Base-by-base conservation (phyloP, 2,329 filamentous ascomycete genomes). In the Cytospora leucostoma region DNA sequence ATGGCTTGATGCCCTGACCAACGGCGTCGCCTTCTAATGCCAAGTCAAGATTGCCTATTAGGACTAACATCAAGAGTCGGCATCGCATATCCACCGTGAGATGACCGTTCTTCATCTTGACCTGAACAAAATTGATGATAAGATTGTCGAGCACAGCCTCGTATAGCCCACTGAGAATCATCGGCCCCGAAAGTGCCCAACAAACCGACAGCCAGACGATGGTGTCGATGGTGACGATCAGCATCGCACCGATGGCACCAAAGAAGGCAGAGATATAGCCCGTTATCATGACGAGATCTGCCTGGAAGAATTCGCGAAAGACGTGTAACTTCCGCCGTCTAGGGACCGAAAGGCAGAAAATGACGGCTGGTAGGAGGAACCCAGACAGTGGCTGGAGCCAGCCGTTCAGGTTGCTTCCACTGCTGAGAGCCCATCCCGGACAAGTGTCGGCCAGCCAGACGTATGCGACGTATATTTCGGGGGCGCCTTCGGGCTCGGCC, bases 131-230 rank as follows among this genome's bases (percentile, higher is more conserved):
- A 0, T 67, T 58, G 8, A 73, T 59, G 11, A 72, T 65, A 3
- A 62, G 47, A 33, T 68, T 70, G 58, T 74, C 72, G 15, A 74
- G 63, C 44, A 68, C 60, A n/a, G 71, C 70, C 34, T 74, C 71
- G 54, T 73, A 74, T 1, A 73, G 52, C 1, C 71, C 72, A 49
- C 69, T 70, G 33, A 73, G 17, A 19, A 73, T 69, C 70, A 73
- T 74, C 0, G 72, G 72, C 7, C 70, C 71, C 1, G 71, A 64
- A 27, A 72, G 67, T 2, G 70, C 70, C 21, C 73, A 72, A 32
- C 69, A 71, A 12, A 69, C 67, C 17, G 68, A 68, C 3, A 74
- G 62, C 72, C 71, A 74, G 19, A 71, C 38, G 7, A 73, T 38
- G 3, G 70, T 72, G 56, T 74, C 71, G 37, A 69, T 2, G 1